Evolutionary conservation across 1,284 basidiomycete species (phyloP).

Genomic region (Ustilago sp.): DNA sequence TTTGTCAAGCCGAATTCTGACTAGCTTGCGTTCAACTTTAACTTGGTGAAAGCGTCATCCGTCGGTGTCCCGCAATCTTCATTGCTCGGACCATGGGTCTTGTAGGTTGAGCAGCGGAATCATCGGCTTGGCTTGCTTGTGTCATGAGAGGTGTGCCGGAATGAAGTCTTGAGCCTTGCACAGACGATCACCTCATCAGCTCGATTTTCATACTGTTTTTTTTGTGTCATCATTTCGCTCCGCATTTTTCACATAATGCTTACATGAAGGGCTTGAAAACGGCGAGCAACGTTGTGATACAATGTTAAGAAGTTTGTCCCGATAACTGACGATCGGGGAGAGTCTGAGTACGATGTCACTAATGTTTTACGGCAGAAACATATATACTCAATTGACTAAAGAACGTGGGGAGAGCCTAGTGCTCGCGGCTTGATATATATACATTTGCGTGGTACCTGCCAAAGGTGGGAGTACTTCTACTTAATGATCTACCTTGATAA

Average conservation of each 20-base stretch:
- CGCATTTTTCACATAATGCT: neutral
- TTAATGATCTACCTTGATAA: too few species aligned
- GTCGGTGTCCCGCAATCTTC: constrained; percentile 1
- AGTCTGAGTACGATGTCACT: too few species aligned
- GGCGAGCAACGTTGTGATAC: too few species aligned
- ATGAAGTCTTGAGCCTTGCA: neutral
- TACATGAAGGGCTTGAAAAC: too few species aligned
- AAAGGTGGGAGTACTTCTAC: too few species aligned
- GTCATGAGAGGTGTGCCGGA: neutral
- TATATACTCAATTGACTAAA: too few species aligned
- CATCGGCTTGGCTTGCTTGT: neutral
- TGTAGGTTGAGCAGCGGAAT: neutral
- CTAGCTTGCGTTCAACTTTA: neutral
- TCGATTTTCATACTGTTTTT: neutral
- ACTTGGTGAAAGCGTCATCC: neutral
- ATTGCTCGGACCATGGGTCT: neutral
- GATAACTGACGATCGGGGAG: too few species aligned
- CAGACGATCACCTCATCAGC: neutral
- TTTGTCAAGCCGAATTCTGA: neutral
- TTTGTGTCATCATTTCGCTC: neutral
- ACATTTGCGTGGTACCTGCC: too few species aligned
- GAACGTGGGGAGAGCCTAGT: too few species aligned
- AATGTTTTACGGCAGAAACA: too few species aligned
- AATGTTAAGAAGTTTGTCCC: too few species aligned
- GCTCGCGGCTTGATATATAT: too few species aligned